Percentiles rank a stretch among this genome's conserved stretches.
These are phyloP conservation scores for Tylopilus felleus DNA, from an alignment of 768 basidiomycete genomes.

Conservation along the genomic window DNA sequence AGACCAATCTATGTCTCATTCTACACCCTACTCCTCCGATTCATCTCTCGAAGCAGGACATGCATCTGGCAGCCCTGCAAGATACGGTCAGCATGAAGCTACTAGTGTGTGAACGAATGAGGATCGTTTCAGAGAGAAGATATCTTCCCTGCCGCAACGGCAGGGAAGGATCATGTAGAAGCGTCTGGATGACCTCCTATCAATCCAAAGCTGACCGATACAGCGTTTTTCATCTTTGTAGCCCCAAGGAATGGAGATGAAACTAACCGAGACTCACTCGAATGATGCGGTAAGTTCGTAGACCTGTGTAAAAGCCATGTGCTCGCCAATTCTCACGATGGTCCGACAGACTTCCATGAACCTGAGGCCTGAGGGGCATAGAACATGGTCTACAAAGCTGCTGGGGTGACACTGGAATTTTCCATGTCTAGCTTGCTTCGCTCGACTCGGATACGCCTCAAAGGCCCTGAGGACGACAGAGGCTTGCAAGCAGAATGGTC, in stretches of 20 bases:
- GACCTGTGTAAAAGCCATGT: not conserved
- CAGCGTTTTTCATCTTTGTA: conserved; percentile 20
- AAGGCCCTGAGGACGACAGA: not conserved
- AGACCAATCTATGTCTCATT: not conserved
- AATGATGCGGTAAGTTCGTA: not conserved
- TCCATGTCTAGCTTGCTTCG: not conserved
- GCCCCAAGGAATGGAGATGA: not conserved
- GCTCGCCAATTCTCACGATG: not conserved
- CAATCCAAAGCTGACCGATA: conserved; percentile 20
- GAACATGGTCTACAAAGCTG: too few relatives aligned
- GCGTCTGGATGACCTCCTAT: conserved; percentile 29
- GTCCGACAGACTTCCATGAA: not conserved
- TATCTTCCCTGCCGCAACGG: conserved; percentile 15
- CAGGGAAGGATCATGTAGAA: conserved; percentile 27
- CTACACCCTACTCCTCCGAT: not conserved
- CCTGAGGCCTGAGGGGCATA: too few relatives aligned
- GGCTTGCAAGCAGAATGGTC: not conserved
- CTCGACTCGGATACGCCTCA: too few relatives aligned
- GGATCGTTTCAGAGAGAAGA: conserved; percentile 35
- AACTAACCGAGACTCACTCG: conserved; percentile 7
- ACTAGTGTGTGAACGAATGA: not conserved
- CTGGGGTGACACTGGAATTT: too few relatives aligned
- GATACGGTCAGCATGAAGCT: conserved; percentile 10
- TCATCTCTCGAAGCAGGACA: not conserved
- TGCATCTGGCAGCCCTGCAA: not conserved